Percentiles rank a stretch among this genome's conserved stretches.
These are phyloP conservation scores for Plantago elongata DNA, from an alignment of 257 asterid genomes.

Conservation along the genomic window DNA sequence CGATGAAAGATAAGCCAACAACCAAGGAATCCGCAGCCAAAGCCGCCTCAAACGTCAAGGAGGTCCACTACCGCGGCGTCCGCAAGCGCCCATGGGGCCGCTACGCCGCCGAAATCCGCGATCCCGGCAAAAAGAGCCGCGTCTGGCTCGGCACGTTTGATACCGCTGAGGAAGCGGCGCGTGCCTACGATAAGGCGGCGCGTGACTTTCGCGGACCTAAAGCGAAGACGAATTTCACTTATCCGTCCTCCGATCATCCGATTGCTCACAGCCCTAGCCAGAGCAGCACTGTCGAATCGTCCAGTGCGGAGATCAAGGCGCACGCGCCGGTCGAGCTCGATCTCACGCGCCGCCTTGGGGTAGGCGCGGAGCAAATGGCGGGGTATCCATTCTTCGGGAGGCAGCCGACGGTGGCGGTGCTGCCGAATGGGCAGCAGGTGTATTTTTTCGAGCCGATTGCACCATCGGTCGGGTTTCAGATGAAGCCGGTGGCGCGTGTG, in stretches of 20 bases:
- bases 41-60: too few relatives aligned
- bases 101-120: slow-evolving; percentile 93
- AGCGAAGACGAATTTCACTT: slow-evolving; percentile 71
- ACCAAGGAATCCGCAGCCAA: slow-evolving; percentile 6
- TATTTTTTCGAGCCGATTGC: slow-evolving; percentile 31
- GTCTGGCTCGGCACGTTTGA: slow-evolving; percentile 94
- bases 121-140: slow-evolving; percentile 80
- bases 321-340: slow-evolving; percentile 62
- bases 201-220: slow-evolving; percentile 76
- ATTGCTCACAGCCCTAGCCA: slow-evolving; percentile 50
- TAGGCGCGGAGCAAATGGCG: background rate
- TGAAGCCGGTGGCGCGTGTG: slow-evolving; percentile 22
- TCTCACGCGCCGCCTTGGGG: slow-evolving; percentile 83
- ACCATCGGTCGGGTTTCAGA: slow-evolving; percentile 26
- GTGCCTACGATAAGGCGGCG: slow-evolving; percentile 84
- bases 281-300: slow-evolving; percentile 81
- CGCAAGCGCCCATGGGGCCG: slow-evolving; percentile 99
- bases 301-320: slow-evolving; percentile 37
- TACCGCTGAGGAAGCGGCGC: slow-evolving; percentile 93
- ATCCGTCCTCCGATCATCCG: slow-evolving; percentile 23
- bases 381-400: slow-evolving; percentile 36
- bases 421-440: slow-evolving; percentile 61
- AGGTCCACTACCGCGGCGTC: slow-evolving; percentile 77
- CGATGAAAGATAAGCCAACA: slow-evolving; percentile 41
- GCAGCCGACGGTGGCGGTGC: slow-evolving; percentile 54